Evolutionary conservation across 768 basidiomycete species (phyloP), one percentile per base, ranked within the genome.

Genomic region (Albatrellus ellisii): DNA sequence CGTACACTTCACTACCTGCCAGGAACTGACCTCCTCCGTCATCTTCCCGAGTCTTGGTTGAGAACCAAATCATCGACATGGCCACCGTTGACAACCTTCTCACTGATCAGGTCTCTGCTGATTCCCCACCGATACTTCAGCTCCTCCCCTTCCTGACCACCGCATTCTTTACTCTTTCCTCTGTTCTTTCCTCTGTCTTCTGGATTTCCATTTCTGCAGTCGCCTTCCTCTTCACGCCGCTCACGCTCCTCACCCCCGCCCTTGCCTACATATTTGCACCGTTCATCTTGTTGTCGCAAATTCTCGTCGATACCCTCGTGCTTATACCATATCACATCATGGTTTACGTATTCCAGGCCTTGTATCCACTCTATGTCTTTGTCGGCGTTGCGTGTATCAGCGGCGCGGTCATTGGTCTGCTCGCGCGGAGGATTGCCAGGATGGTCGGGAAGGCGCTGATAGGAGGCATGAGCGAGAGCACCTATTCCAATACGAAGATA

Each of bases 351-450:
- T 12, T 40, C 6, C 41, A 51, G 18, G 44, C 44, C 10, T 4
- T 51, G 15, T 46, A 51, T 39, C 50, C 50, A 9, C n/a, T 51
- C 33, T 51, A 51, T 26, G 42, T 39, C 5, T 49, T 51, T 42
- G 8, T 51, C 5, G 50, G 44, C 18, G 39, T 44, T 6, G 50
- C 50, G 7, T 45, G 40, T 26, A 36, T 51, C 31, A 38, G 26
- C 12, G 50, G 50, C 3, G 32, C 31, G 2, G 22, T 51, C 4
- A 6, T 51, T 10, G 50, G 50, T 14, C 17, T 49, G 0, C 44
- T 43, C 2, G 50, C 36, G 9, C 47, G 50, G 17, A 41, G 36
- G 10, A 17, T 43, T 15, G 48, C 49, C 32, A 27, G 14, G 14
- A 17, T 37, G 9, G 24, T 51, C 6, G 50, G 41, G 14, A 36